A percentile compares a stretch with the other conserved stretches of the same genome.
Conservation (phyloP, 495 filamentous ascomycete species). For the Lophiotrema nucula region DNA sequence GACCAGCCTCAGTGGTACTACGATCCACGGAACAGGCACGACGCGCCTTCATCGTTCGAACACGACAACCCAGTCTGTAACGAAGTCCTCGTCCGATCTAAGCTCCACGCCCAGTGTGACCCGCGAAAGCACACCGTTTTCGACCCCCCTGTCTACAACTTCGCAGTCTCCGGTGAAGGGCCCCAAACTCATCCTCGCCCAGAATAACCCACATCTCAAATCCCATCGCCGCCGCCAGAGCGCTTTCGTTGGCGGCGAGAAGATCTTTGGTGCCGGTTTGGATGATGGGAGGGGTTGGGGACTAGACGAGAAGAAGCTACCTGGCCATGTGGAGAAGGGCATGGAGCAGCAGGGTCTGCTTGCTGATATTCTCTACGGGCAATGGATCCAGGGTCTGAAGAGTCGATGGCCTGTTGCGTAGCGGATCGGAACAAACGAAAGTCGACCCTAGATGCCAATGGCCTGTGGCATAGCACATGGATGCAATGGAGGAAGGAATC, state of each 20-base stretch:
- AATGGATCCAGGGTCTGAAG: constrained; percentile 84
- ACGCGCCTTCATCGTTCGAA: constrained; percentile 26
- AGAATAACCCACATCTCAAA: constrained; percentile 82
- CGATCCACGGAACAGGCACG: constrained; percentile 23
- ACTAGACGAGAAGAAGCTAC: constrained; percentile 49
- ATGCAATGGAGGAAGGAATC: too few species aligned
- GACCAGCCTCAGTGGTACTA: constrained; percentile 18
- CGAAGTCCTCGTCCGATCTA: not conserved
- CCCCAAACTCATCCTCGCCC: constrained; percentile 70
- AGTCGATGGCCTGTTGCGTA: constrained; percentile 64
- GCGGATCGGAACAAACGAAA: too few species aligned
- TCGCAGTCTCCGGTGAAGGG: constrained; percentile 35
- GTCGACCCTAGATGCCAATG: too few species aligned
- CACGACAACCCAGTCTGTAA: constrained; percentile 4
- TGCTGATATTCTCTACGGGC: constrained; percentile 82
- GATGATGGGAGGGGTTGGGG: constrained; percentile 39
- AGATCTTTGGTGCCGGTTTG: constrained; percentile 8
- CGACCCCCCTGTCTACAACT: constrained; percentile 9
- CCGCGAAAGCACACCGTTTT: constrained; percentile 1
- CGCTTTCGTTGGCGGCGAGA: constrained; percentile 45
- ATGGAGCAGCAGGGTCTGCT: constrained; percentile 92
- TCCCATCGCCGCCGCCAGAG: constrained; percentile 66
- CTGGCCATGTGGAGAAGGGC: constrained; percentile 53
- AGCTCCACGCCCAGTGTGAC: constrained; percentile 1
- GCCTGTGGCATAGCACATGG: too few species aligned